These are phyloP conservation scores for Alternaria dauci DNA, from an alignment of 2,329 filamentous ascomycete genomes.

Conservation along the genomic window DNA sequence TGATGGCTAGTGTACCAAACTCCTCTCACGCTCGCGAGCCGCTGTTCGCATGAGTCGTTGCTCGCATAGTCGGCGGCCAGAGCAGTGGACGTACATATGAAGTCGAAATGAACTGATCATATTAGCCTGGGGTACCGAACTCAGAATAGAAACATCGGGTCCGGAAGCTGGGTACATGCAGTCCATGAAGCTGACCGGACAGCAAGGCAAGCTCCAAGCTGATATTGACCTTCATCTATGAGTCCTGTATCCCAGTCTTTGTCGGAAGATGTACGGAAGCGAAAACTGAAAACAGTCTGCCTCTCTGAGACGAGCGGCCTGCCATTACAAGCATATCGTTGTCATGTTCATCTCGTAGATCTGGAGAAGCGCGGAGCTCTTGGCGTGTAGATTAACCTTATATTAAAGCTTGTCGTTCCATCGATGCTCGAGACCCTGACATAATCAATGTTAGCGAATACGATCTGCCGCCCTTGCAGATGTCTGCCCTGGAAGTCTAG, in stretches of 20 bases:
- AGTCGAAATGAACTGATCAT: conserved; percentile 41
- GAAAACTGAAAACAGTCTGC: conserved; percentile 40
- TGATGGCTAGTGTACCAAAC: conserved; percentile 15
- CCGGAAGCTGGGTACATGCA: conserved; percentile 25
- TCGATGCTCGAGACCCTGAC: conserved; percentile 31
- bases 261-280: conserved; percentile 33
- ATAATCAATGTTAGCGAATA: conserved; percentile 40
- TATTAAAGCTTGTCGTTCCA: conserved; percentile 52
- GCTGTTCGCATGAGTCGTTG: conserved; percentile 22
- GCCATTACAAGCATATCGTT: conserved; percentile 17
- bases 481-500: conserved; percentile 22
- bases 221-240: conserved; percentile 36
- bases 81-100: conserved; percentile 37
- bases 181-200: conserved; percentile 9
- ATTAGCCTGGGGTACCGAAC: conserved; percentile 36
- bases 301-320: conserved; percentile 22
- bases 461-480: conserved; percentile 41
- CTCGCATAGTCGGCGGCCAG: conserved; percentile 26
- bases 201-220: conserved; percentile 22
- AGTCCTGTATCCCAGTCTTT: conserved; percentile 34
- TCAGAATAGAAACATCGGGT: conserved; percentile 44
- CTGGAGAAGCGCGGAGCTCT: conserved; percentile 46
- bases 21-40: conserved; percentile 15
- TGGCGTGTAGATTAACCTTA: conserved; percentile 52
- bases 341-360: conserved; percentile 42